phyloP scores from a whole-genome alignment of 495 filamentous ascomycete genomes.

The Penicillium arizonense region DNA sequence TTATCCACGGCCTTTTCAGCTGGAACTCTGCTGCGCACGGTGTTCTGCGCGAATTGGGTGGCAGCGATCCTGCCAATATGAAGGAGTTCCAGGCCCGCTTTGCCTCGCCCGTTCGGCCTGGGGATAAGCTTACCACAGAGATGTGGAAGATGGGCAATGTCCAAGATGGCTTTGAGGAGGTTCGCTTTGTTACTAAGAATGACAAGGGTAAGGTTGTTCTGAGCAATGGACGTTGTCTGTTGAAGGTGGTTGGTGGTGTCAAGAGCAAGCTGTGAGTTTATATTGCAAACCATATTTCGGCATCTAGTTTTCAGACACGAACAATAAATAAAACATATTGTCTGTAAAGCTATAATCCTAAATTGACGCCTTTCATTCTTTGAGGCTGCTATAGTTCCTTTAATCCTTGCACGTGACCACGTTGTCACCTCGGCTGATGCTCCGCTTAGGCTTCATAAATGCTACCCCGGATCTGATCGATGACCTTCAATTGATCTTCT shows the following conservation, averaged over 20 bases:
- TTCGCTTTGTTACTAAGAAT: slow-evolving; percentile 69
- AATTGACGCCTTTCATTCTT: background rate
- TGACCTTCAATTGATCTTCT: background rate
- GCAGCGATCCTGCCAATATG: slow-evolving; percentile 73
- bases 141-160: slow-evolving; percentile 55
- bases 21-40: slow-evolving; percentile 81
- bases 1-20: slow-evolving; percentile 84
- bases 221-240: slow-evolving; percentile 78
- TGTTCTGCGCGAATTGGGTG: slow-evolving; percentile 69
- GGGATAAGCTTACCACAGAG: slow-evolving; percentile 51
- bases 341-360: no score
- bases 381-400: background rate
- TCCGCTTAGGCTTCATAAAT: background rate
- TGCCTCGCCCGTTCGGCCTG: slow-evolving; percentile 76
- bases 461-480: background rate
- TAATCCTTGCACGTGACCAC: background rate
- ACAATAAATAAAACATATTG: no score
- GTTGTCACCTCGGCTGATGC: background rate
- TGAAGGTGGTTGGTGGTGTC: slow-evolving; percentile 57
- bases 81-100: slow-evolving; percentile 87
- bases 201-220: slow-evolving; percentile 74
- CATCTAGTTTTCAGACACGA: background rate
- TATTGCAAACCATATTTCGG: background rate
- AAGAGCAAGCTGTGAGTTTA: slow-evolving; percentile 63
- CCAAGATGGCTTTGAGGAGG: slow-evolving; percentile 71